Evolutionary conservation across 2,329 filamentous ascomycete species (phyloP).

Genomic region (Claviceps monticola): DNA sequence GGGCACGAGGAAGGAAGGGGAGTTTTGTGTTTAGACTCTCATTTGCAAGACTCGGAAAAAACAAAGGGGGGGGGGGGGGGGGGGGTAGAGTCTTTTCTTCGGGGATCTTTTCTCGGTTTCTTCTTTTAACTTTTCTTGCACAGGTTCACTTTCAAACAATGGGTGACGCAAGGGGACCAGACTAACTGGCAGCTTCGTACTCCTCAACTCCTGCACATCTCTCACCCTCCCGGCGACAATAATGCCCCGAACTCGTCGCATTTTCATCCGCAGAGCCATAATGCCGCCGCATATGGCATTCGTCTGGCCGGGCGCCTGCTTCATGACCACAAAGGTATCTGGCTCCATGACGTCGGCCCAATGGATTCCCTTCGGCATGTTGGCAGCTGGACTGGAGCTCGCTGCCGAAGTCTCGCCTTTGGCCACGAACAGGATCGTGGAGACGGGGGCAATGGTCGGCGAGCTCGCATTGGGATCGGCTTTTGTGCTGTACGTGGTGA

Average conservation of each 20-base stretch:
- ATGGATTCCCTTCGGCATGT: slow-evolving; percentile 46
- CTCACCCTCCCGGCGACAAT: slow-evolving; percentile 56
- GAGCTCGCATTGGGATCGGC: slow-evolving; percentile 12
- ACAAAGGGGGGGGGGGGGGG: neutral
- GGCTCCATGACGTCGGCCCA: slow-evolving; percentile 53
- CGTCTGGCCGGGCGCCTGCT: slow-evolving; percentile 48
- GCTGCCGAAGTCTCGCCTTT: slow-evolving; percentile 30
- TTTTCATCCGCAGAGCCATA: slow-evolving; percentile 56
- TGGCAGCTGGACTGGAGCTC: slow-evolving; percentile 16
- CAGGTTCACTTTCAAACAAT: too few species aligned
- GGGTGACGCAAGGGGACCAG: neutral
- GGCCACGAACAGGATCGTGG: slow-evolving; percentile 48
- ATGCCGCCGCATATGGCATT: slow-evolving; percentile 68
- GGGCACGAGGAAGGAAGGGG: neutral
- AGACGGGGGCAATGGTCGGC: slow-evolving; percentile 37
- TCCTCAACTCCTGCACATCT: slow-evolving; percentile 47
- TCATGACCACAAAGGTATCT: slow-evolving; percentile 50
- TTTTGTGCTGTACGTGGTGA: slow-evolving; percentile 21
- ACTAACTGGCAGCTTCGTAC: slow-evolving; percentile 38
- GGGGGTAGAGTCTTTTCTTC: neutral
- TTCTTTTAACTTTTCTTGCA: neutral
- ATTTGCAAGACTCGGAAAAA: neutral
- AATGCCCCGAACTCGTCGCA: slow-evolving; percentile 43
- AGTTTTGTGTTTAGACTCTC: neutral
- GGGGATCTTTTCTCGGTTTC: neutral